Percentiles rank a stretch among this genome's conserved stretches.
These are phyloP conservation scores for Talaromyces ruber DNA, from an alignment of 495 filamentous ascomycete genomes.

Conservation along the genomic window DNA sequence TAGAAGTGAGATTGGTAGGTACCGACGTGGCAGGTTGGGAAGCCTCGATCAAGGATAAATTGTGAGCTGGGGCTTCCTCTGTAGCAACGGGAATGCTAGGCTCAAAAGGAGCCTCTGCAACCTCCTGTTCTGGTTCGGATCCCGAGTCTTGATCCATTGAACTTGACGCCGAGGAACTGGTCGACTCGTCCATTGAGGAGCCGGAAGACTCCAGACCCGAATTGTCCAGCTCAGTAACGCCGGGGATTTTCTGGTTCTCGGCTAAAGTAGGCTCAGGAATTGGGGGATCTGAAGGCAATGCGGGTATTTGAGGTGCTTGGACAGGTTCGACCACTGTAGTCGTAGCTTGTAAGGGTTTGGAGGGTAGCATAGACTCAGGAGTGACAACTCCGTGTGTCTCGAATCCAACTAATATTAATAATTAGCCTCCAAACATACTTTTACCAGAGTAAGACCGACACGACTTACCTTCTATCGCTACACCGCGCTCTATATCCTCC, in stretches of 20 bases:
- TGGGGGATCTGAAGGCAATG: neutral
- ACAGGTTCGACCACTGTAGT: neutral
- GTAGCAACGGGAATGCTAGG: neutral
- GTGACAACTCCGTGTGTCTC: neutral
- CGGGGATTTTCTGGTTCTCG: neutral
- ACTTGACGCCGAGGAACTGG: conserved; percentile 14
- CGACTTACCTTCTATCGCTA: conserved; percentile 21
- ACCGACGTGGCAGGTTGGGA: neutral
- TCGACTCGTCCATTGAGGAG: conserved; percentile 36
- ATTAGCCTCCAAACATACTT: neutral
- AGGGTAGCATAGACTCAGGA: neutral
- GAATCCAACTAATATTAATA: neutral
- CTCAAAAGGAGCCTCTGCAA: neutral
- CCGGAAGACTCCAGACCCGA: conserved; percentile 20
- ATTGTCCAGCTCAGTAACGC: conserved; percentile 6
- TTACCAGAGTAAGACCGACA: neutral
- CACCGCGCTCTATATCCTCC: conserved; percentile 16
- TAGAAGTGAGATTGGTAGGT: neutral
- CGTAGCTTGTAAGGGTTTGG: neutral
- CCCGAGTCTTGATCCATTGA: conserved; percentile 11
- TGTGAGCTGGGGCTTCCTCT: conserved; percentile 5
- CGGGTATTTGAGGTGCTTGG: neutral
- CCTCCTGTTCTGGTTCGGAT: neutral
- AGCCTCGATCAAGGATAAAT: neutral
- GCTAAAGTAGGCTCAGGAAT: neutral